Base-by-base conservation (phyloP, 108 stramenopile genomes). In the Skeletonema tropicum region DNA sequence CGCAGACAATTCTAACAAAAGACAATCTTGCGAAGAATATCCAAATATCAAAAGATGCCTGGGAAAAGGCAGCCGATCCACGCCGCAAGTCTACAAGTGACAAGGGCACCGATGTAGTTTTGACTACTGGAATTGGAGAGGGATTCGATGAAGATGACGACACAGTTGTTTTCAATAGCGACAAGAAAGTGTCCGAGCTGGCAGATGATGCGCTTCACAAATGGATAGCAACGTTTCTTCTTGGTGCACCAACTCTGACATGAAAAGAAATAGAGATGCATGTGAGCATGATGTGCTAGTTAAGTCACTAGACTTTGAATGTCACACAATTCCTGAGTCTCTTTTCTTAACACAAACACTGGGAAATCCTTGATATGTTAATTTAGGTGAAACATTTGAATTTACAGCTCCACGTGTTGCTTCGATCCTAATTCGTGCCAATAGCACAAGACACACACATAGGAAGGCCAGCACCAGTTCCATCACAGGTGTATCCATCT, bases 121-220 rank as follows among this genome's bases (percentile, higher is more conserved):
- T 74, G 13, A 84, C 84, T 13, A 32, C 66, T 57, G 92, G 89
- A 33, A 71, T 90, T 15, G 86, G 90, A 55, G 90, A 94, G 74
- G 85, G 85, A 14, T 89, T 87, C 60, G 89, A 90, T 60, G 87
- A 90, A 62, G 90, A 92, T n/a, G 89, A 92, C 73, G 88, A 92
- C 39, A 74, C 87, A 2, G 48, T 86, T 26, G 91, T 92, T 2
- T 89, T 89, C 63, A 90, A 92, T 59, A 88, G 82, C 31, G 82
- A 85, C 31, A 86, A 83, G 33, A 94, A 89, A 61, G 89, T 94
- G 8, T 80, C 90, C 10, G 76, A 85, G 52, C 75, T 94, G 42
- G 81, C 88, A 5, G 88, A 94, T 59, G 87, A 91, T 73, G 90
- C 93, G 15, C 70, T 90, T 8, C 81, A 76, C 23, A 90, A 83